Evolutionary conservation across 1,284 basidiomycete genomes (phyloP), one percentile per base, ranked within the genome.

Genomic region (Cryptococcus sp.): DNA sequence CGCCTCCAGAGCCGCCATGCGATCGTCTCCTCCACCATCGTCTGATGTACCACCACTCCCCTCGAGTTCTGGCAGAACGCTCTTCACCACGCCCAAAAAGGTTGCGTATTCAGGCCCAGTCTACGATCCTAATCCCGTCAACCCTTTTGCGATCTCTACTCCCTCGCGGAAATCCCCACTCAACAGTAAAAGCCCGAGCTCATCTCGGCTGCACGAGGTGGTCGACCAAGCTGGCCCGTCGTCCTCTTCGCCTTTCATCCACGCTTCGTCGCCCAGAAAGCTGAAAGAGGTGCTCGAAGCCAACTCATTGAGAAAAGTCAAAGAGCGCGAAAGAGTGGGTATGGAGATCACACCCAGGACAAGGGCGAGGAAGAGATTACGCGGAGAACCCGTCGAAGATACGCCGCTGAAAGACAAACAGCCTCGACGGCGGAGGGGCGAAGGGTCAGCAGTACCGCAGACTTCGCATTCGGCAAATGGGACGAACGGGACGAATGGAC

Each of bases 341-440:
- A 56, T 35, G 27, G 69, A 69, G 27, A 69, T 70, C 39, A 79
- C 78, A 25, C 78, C 78, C 1, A 59, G 78, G 13, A 78, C 78
- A 1, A 65, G 66, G 22, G 78, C 78, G n/a, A 56, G 78, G 20
- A 76, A 75, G 56, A 61, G 76, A 10, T 59, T 79, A 13, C 62
- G 70, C 11, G 78, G 78, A 4, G 77, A 79, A 47, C 57, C 61
- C 22, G 68, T 77, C 31, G 76, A 75, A 20, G 70, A 73, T 58
- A 76, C 74, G 3, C 78, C 78, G 3, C 57, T 69, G 19, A 72
- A 72, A 49, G 68, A 71, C 11, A 59, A 60, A 38, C 49, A 47
- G 7, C 50, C 56, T 20, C 39, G 64, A 53, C 45, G 62, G 46
- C 56, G 55, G 47, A 42, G 61, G 42, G 68, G 50, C 35, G 27